A percentile compares a stretch with the other conserved stretches of the same genome.
Conservation (phyloP, 2,329 filamentous ascomycete genomes). For the Biscogniauxia sp. region DNA sequence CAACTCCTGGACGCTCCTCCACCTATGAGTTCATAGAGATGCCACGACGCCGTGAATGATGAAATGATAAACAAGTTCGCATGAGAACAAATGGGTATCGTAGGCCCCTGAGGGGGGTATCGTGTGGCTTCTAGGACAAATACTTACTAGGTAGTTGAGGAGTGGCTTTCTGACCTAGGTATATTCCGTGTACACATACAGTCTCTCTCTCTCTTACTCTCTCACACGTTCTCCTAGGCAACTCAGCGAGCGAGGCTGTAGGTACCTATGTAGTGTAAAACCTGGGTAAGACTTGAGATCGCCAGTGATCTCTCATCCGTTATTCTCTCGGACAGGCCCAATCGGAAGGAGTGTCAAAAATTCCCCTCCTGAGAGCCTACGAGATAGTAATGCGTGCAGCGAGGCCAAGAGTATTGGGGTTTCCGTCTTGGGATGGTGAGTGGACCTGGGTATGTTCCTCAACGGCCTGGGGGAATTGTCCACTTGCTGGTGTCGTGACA, state of each 20-base stretch:
- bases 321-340: not conserved
- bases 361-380: not conserved
- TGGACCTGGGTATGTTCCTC: conserved; percentile 1
- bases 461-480: conserved; percentile 2
- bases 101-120: not conserved
- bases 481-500: conserved; percentile 12
- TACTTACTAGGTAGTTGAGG: not conserved
- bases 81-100: not conserved
- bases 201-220: too few relatives aligned
- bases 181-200: not conserved
- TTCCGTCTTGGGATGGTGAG: conserved; percentile 2
- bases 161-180: not conserved
- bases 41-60: conserved; percentile 20
- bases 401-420: not conserved
- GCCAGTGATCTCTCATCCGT: not conserved
- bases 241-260: not conserved
- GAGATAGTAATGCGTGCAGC: not conserved
- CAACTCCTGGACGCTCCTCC: conserved; percentile 8
- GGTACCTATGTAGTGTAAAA: too few relatives aligned
- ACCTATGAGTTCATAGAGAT: conserved; percentile 15
- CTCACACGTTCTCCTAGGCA: not conserved
- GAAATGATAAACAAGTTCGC: conserved; percentile 13
- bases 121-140: not conserved
- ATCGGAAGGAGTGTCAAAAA: not conserved
- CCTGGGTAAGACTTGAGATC: not conserved